phyloP scores from a whole-genome alignment of 495 filamentous ascomycete genomes.

The Penicillium steckii region DNA sequence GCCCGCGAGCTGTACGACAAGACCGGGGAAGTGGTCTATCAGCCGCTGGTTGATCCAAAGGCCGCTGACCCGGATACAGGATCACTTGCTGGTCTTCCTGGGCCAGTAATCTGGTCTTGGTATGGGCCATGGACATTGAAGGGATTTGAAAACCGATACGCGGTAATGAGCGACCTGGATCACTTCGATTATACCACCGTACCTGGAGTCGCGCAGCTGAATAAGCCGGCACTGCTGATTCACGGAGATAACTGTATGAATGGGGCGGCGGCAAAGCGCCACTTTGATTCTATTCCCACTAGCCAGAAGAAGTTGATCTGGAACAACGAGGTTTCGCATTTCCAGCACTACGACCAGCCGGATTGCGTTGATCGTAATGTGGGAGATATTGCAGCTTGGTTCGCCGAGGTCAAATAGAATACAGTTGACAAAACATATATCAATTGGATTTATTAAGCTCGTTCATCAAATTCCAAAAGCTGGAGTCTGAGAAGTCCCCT shows the following conservation, averaged over 20 bases:
- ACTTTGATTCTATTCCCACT: conserved; percentile 22
- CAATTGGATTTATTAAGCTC: conserved; percentile 4
- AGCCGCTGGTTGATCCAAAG: conserved; percentile 22
- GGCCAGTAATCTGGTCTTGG: conserved; percentile 24
- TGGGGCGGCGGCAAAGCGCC: conserved; percentile 20
- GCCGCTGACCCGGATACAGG: conserved; percentile 18
- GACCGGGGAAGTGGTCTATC: conserved; percentile 22
- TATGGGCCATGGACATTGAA: conserved; percentile 25
- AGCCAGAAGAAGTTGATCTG: conserved; percentile 21
- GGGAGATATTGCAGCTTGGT: conserved; percentile 23
- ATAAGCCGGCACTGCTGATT: conserved; percentile 21
- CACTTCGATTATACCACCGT: conserved; percentile 24
- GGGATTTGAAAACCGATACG: conserved; percentile 23
- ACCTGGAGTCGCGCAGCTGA: conserved; percentile 18
- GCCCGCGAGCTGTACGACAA: conserved; percentile 18
- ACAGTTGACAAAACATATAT: not conserved
- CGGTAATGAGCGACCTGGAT: conserved; percentile 24
- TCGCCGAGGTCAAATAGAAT: conserved; percentile 18
- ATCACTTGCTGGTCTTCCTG: conserved; percentile 19
- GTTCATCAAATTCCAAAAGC: conserved; percentile 10
- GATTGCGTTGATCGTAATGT: conserved; percentile 22
- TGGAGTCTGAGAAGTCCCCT: conserved; percentile 52
- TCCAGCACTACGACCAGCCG: conserved; percentile 25
- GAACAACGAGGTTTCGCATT: conserved; percentile 24
- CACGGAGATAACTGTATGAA: conserved; percentile 26